Percentiles rank a stretch among this genome's conserved stretches.
Conservation (phyloP, 2,329 filamentous ascomycete genomes). For the Penicillium crustosum region DNA sequence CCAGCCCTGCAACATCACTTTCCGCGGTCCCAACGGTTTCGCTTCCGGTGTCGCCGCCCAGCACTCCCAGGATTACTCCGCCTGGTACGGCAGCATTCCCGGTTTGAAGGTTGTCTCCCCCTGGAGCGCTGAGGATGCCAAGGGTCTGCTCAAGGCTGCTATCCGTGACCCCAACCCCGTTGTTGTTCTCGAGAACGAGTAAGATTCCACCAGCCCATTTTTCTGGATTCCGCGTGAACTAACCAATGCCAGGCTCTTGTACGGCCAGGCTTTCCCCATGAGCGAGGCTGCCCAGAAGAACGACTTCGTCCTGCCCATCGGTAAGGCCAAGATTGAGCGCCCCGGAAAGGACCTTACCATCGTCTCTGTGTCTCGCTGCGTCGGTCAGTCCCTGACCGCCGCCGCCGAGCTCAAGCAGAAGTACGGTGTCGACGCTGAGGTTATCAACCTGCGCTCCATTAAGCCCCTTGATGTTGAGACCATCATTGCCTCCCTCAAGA, state of each 20-base stretch:
- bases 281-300: conserved; percentile 92
- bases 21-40: conserved; percentile 98
- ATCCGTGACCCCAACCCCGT: conserved; percentile 98
- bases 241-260: conserved; percentile 60
- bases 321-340: conserved; percentile 99
- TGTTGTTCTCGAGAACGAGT: conserved; percentile 83
- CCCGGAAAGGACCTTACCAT: conserved; percentile 94
- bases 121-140: conserved; percentile 96
- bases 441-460: conserved; percentile 96
- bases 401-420: conserved; percentile 93
- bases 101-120: conserved; percentile 95
- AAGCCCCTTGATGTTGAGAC: conserved; percentile 95
- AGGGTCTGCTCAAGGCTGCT: conserved; percentile 95
- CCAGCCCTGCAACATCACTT: conserved; percentile 99
- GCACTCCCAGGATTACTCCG: conserved; percentile 98
- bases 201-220: conserved; percentile 26
- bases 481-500: conserved; percentile 97
- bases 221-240: not conserved
- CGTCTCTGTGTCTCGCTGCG: conserved; percentile 89
- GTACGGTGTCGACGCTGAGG: conserved; percentile 92
- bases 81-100: conserved; percentile 98
- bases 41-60: conserved; percentile 92
- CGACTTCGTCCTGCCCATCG: conserved; percentile 95
- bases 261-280: conserved; percentile 95
- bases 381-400: conserved; percentile 84